Conservation (phyloP, 768 basidiomycete genomes). For the Kwoniella mangroviensis region DNA sequence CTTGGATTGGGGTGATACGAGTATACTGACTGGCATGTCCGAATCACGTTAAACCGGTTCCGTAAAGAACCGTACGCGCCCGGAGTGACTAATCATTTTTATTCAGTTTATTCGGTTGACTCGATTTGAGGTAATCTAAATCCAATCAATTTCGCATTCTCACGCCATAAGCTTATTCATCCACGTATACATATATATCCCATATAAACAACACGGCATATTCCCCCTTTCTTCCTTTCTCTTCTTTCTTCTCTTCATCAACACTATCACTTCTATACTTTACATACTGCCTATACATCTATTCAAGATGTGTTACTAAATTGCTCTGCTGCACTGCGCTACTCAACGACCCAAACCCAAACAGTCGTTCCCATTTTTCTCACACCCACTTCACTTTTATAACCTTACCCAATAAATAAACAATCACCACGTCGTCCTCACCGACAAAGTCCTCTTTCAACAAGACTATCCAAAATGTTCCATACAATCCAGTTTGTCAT, state of each 20-base stretch:
- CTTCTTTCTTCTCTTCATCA: constrained; percentile 4
- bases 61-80: not conserved
- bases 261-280: constrained; percentile 1
- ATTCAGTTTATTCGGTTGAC: not conserved
- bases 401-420: constrained; percentile 1
- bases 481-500: constrained; percentile 14
- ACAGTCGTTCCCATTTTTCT: constrained; percentile 12
- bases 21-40: not conserved
- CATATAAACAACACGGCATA: constrained; percentile 11
- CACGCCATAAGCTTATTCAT: constrained; percentile 4
- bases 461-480: constrained; percentile 13
- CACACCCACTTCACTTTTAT: not conserved
- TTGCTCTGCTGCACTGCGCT: not conserved
- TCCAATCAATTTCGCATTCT: not conserved
- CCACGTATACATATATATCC: not conserved
- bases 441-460: constrained; percentile 8
- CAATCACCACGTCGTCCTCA: constrained; percentile 21
- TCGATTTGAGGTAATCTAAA: not conserved
- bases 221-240: constrained; percentile 12
- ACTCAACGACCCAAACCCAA: constrained; percentile 3
- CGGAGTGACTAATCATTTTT: not conserved
- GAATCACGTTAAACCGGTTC: not conserved
- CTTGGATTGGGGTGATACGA: not conserved
- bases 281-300: constrained; percentile 1
- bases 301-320: constrained; percentile 25